Evolutionary conservation across 2,329 filamentous ascomycete genomes (phyloP), one percentile per base, ranked within the genome.

Genomic region (Stachybotrys elegans): DNA sequence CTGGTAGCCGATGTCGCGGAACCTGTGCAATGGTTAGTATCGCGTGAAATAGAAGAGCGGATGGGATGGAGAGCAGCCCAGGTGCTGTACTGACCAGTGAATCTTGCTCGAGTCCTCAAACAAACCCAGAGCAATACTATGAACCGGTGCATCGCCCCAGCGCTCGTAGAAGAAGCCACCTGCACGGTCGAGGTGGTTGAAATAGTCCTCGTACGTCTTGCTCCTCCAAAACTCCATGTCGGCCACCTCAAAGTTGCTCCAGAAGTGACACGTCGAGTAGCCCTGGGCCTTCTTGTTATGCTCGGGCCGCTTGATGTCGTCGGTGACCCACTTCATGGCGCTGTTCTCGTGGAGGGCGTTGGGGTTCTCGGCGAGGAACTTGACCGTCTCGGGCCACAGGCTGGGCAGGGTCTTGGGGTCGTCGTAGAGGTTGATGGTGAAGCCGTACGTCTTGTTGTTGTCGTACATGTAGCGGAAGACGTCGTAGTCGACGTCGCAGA

Each of bases 151-250:
- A 72, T 98, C 93, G 9, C 93, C 93, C 93, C 93, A 98, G 55
- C 93, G 78, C 71, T 98, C 93, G 62, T 98, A 98, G 67, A 95
- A 98, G 78, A 98, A 98, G 20, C 93, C 93, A 29, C 93, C 93
- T 0, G 91, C 88, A 17, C 87, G 91, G 88, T 98, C 93, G 25
- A 98, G 77, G 65, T 97, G 90, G 60, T 95, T 83, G 62, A 98
- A 98, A 67, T 96, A 98, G 51, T 94, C 90, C 61, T 95, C 87
- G 61, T 98, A 98, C 37, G 81, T 77, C 62, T 91, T 81, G 60
- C 89, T 88, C 40, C 93, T 76, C 88, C 90, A 98, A 67, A 98
- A 95, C 50, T 79, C 79, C 78, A 98, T 80, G 65, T 96, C 89
- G 38, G 80, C 92, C 56, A 98, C 92, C 68, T 98, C 93, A 57